phyloP scores from a whole-genome alignment of 2,329 filamentous ascomycete species.

The Thermothelomyces thermophilus region DNA sequence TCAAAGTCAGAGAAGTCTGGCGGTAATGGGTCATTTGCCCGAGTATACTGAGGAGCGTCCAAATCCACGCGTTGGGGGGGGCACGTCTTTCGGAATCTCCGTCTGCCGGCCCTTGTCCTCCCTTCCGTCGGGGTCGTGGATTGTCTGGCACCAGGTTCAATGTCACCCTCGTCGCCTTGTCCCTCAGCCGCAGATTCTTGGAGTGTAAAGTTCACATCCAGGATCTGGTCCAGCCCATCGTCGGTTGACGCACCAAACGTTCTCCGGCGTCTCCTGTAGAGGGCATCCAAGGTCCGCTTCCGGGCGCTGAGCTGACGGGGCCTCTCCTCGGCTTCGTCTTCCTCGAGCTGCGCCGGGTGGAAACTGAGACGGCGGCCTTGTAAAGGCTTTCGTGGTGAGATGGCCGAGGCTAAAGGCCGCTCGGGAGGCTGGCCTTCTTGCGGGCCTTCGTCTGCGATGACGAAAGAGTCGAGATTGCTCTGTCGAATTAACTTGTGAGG shows the following conservation, averaged over 20 bases:
- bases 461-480: constrained; percentile 14
- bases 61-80: constrained; percentile 42
- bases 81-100: constrained; percentile 38
- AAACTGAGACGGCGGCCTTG: constrained; percentile 15
- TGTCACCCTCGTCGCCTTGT: neutral
- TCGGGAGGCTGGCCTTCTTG: neutral
- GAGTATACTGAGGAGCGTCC: constrained; percentile 45
- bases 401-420: constrained; percentile 3
- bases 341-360: constrained; percentile 53
- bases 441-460: constrained; percentile 1
- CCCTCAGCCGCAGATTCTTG: neutral
- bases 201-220: constrained; percentile 10
- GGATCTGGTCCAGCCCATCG: neutral
- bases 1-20: constrained; percentile 23
- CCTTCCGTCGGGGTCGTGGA: neutral
- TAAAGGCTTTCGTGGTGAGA: constrained; percentile 11
- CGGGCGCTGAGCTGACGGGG: constrained; percentile 40
- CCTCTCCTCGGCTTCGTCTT: constrained; percentile 32
- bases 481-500: constrained; percentile 17
- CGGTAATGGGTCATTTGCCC: constrained; percentile 47
- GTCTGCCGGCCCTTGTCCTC: constrained; percentile 19
- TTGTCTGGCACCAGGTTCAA: neutral
- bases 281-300: constrained; percentile 49
- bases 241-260: constrained; percentile 8
- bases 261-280: constrained; percentile 41